Evolutionary conservation across 2,329 filamentous ascomycete species (phyloP), one percentile per base, ranked within the genome.

Genomic region (Colletotrichum agaves): DNA sequence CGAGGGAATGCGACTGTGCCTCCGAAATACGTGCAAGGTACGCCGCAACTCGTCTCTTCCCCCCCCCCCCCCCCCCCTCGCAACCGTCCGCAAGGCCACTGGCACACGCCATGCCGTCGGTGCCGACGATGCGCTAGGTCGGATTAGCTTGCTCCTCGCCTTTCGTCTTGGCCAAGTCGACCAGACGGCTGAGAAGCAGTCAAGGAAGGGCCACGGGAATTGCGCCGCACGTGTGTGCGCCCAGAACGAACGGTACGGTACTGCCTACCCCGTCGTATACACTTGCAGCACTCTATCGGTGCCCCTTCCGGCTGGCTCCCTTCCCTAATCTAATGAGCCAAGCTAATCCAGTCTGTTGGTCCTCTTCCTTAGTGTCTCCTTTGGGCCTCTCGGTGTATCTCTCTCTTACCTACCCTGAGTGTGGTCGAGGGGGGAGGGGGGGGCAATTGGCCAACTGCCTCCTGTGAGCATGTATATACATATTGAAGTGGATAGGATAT

Each of bases 201-300:
- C 61, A 64, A 64, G 65, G 53, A 64, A 64, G 65, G 53, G 65
- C 47, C 53, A 47, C 49, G 61, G 53, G 56, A 60, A 52, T 55
- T 49, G 58, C 49, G 62, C 61, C 67, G 59, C 69, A 70, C 69
- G 61, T 70, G 66, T 63, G 67, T 65, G 69, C 53, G 69, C 69
- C 66, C 69, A 70, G 69, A 70, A 61, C 61, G 69, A 68, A 68
- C 67, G 67, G 67, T 70, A 68, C 67, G 67, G 67, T 70, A 70
- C 69, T 70, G 69, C 62, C 23, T 21, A 67, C 66, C 66, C 66
- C 69, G 66, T 63, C 69, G 33, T 60, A 31, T 60, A 56, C 61
- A 66, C 65, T 62, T 60, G 66, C 66, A 69, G 69, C 58, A 69
- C 56, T 70, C 67, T 70, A 69, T 70, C 62, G 67, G 69, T 70